A percentile compares a stretch with the other conserved stretches of the same genome.
Conservation (phyloP, 495 filamentous ascomycete species). For the Penicillium macrosclerotiorum region DNA sequence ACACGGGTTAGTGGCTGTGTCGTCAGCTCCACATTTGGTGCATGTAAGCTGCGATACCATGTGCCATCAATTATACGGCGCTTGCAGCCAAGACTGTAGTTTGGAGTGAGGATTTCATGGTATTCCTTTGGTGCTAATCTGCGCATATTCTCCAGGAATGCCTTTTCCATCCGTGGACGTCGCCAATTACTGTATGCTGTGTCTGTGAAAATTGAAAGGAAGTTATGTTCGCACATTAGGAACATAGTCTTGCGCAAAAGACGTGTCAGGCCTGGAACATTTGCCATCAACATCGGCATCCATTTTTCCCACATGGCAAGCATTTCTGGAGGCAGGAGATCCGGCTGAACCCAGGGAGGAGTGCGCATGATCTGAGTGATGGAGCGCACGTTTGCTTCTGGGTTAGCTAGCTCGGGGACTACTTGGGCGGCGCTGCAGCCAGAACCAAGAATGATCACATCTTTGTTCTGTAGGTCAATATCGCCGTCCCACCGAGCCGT, state of each 20-base stretch:
- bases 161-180: slow-evolving; percentile 29
- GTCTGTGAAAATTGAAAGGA: slow-evolving; percentile 32
- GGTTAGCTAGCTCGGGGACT: slow-evolving; percentile 36
- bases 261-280: slow-evolving; percentile 44
- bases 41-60: slow-evolving; percentile 55
- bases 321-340: slow-evolving; percentile 9
- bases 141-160: slow-evolving; percentile 48
- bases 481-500: slow-evolving; percentile 55
- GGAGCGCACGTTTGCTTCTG: slow-evolving; percentile 49
- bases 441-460: slow-evolving; percentile 60
- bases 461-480: slow-evolving; percentile 47
- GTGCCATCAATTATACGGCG: slow-evolving; percentile 53
- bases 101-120: slow-evolving; percentile 60
- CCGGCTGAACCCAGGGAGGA: slow-evolving; percentile 57
- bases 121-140: slow-evolving; percentile 55
- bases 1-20: slow-evolving; percentile 52
- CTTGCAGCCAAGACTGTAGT: slow-evolving; percentile 64
- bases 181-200: slow-evolving; percentile 27
- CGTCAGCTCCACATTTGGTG: slow-evolving; percentile 55
- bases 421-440: slow-evolving; percentile 57
- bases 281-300: slow-evolving; percentile 35
- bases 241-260: slow-evolving; percentile 36
- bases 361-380: slow-evolving; percentile 62
- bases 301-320: slow-evolving; percentile 40
- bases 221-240: slow-evolving; percentile 33